A percentile compares a stretch with the other conserved stretches of the same genome.
phyloP scores from a whole-genome alignment of 2,329 filamentous ascomycete genomes.

The Diaporthe amygdali region DNA sequence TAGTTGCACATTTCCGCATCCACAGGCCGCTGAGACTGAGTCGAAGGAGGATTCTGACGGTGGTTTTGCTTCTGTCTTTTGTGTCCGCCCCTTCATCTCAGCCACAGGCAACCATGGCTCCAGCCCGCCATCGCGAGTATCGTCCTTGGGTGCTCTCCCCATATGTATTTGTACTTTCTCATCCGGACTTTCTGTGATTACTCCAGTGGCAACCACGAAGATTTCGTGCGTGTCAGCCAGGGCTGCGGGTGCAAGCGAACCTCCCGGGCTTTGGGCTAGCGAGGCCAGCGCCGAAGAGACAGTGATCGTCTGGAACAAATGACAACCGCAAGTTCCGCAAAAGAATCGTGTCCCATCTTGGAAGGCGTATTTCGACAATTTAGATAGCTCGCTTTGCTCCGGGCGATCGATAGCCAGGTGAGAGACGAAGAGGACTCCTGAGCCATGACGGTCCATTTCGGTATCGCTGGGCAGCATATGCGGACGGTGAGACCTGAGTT shows the following conservation, averaged over 20 bases:
- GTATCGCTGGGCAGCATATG: constrained; percentile 30
- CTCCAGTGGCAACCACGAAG: constrained; percentile 43
- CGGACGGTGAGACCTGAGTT: neutral
- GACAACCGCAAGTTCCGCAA: constrained; percentile 47
- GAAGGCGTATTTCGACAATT: neutral
- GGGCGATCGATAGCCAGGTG: constrained; percentile 38
- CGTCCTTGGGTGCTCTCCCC: constrained; percentile 9
- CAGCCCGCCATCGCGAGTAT: constrained; percentile 44
- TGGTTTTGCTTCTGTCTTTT: neutral
- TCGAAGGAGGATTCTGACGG: too few relatives aligned
- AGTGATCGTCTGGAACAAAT: constrained; percentile 38
- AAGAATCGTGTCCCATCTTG: constrained; percentile 38
- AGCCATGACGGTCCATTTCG: constrained; percentile 33
- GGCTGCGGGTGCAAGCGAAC: constrained; percentile 28
- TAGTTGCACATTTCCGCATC: constrained; percentile 62
- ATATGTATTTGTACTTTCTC: neutral
- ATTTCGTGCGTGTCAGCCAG: neutral
- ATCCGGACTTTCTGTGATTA: constrained; percentile 30
- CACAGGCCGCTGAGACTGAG: constrained; percentile 37
- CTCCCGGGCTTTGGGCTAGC: neutral
- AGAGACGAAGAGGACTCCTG: constrained; percentile 44
- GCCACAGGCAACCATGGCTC: constrained; percentile 36
- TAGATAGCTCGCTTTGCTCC: constrained; percentile 25
- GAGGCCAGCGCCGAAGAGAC: neutral
- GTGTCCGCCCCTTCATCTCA: constrained; percentile 1